Base-by-base conservation (phyloP, 305 asterid genomes). In the Fraxinus nigra region DNA sequence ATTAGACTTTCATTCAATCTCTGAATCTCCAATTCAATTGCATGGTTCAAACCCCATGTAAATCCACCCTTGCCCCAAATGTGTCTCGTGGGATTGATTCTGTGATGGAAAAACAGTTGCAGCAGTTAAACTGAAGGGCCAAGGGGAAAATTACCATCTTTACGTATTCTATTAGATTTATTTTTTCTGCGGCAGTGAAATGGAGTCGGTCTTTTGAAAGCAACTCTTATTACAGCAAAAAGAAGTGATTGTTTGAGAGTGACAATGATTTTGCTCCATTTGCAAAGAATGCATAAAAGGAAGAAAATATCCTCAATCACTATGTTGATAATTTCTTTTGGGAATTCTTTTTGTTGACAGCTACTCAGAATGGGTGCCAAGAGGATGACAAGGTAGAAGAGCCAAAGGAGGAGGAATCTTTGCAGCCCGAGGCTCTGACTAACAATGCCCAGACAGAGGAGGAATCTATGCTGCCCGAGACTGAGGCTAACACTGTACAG, bases 331-430 rank as follows among this genome's bases (percentile, higher is more conserved):
- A 0, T 28, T 72, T 48, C 40, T 78, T 26, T 38, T 69, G 24
- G 16, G 13, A 38, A 33, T 33, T 18, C 7, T 38, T 73, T 32
- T 54, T 48, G 40, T 28, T 70, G 69, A 80, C 90, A 88, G 94
- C 86, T 76, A 54, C 88, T 69, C 92, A 88, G 85, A 93, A 93
- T 85, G 98, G 95, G 43, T 87, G 84, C 83, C 86, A 86, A 86
- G 92, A 79, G 69, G 85, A 84, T 33, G 76, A 32, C 76, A 32
- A 70, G 76, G 46, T 37, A 70, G 46, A 67, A 67, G 74, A 67
- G 38, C 74, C 74, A 28, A 67, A 67, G 20, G 74, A 70, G 76
- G 76, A 70, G 26, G 76, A 70, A 26, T 65, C 73, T 26, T 20
- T 70, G 76, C 76, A 80, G 78, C 79, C 76, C 24, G 43, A 70